Conservation (phyloP, 2,329 filamentous ascomycete species). For the Aspergillus eucalypticola region DNA sequence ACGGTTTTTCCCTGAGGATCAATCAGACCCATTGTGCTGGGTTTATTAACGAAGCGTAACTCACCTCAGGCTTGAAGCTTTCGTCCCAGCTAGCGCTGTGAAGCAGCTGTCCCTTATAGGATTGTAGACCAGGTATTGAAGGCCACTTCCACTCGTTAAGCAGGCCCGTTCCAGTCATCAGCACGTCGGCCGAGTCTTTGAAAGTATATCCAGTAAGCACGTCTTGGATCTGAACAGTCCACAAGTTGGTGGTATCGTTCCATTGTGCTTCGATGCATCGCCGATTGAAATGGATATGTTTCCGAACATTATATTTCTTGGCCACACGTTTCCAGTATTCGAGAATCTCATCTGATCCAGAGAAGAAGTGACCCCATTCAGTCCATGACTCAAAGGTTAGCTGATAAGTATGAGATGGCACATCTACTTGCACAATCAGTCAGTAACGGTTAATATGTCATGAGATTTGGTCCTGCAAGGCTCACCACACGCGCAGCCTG, state of each 20-base stretch:
- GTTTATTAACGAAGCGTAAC: background rate
- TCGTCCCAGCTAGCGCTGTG: slow-evolving; percentile 5
- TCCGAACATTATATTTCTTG: background rate
- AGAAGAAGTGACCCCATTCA: slow-evolving; percentile 2
- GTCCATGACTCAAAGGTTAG: slow-evolving; percentile 4
- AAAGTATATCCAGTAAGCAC: background rate
- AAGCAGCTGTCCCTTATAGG: background rate
- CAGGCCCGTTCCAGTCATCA: slow-evolving; percentile 2
- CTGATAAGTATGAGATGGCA: slow-evolving; percentile 6
- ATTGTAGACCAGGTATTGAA: background rate
- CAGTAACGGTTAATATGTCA: rapidly evolving
- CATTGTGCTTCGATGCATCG: background rate
- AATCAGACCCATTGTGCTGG: no score
- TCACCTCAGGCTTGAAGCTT: background rate
- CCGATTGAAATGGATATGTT: background rate
- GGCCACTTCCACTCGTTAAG: slow-evolving; percentile 9
- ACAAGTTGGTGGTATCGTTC: background rate
- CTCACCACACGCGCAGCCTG: slow-evolving; percentile 6
- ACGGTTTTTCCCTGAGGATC: background rate
- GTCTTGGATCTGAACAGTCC: background rate
- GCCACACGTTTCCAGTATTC: slow-evolving; percentile 3
- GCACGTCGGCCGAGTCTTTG: background rate
- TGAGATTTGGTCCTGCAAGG: background rate
- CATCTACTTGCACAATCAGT: background rate
- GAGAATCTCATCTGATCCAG: background rate